phyloP scores from a whole-genome alignment of 1,139 yeast species.

The Debaryomyces subglobosus region DNA sequence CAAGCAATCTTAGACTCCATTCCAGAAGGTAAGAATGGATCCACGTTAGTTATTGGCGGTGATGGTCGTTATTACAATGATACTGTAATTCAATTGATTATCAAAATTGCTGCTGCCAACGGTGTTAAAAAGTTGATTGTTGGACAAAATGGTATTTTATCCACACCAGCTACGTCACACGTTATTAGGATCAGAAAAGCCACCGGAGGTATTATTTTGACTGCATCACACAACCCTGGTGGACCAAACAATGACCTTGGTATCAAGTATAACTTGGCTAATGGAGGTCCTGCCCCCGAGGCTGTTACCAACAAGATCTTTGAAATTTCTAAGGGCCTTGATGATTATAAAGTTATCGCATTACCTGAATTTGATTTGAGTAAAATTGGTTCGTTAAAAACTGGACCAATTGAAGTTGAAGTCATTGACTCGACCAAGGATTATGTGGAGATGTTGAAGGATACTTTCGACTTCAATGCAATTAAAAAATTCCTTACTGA shows the following conservation, averaged over 20 bases:
- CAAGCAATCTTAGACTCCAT: conserved; percentile 85
- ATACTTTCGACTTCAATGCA: conserved; percentile 84
- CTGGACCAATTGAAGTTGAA: conserved; percentile 66
- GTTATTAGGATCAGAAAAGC: conserved; percentile 76
- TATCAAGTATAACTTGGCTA: conserved; percentile 90
- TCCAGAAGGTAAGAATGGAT: conserved; percentile 80
- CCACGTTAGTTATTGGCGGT: conserved; percentile 91
- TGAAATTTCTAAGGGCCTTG: conserved; percentile 64
- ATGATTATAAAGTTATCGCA: conserved; percentile 58
- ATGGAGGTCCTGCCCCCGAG: conserved; percentile 99
- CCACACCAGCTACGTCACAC: conserved; percentile 96
- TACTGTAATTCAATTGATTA: conserved; percentile 77
- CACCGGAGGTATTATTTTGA: conserved; percentile 94
- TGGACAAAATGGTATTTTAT: conserved; percentile 85
- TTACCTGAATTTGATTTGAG: conserved; percentile 65
- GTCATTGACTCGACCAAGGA: conserved; percentile 81
- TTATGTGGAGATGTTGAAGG: conserved; percentile 77
- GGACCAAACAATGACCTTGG: conserved; percentile 94
- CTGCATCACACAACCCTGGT: conserved; percentile 99
- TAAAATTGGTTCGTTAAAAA: conserved; percentile 55
- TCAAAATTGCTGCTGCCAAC: conserved; percentile 85
- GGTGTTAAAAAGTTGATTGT: conserved; percentile 83
- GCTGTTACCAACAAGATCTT: conserved; percentile 85
- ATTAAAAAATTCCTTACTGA: conserved; percentile 69
- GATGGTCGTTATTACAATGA: conserved; percentile 95